Evolutionary conservation across 257 asterid species (phyloP).

Genomic region (Solanum virginianum): DNA sequence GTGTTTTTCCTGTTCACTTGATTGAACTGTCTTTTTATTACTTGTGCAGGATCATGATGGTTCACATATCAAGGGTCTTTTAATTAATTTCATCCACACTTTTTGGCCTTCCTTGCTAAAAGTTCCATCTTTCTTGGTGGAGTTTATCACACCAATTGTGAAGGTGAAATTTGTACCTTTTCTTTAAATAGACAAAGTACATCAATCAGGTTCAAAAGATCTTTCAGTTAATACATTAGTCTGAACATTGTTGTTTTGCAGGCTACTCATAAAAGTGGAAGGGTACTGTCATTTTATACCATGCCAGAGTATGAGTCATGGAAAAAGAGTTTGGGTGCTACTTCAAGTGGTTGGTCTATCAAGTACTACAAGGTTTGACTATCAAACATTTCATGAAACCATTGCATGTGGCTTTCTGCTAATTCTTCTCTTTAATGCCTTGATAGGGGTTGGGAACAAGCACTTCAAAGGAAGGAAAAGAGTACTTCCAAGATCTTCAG

Average conservation of each 20-base stretch:
- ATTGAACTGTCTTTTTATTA: background rate
- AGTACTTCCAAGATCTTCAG: slow-evolving; percentile 69
- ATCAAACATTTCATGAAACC: background rate
- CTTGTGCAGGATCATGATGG: slow-evolving; percentile 91
- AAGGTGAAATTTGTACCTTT: slow-evolving; percentile 32
- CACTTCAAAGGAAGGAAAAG: slow-evolving; percentile 81
- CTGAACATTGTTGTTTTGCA: slow-evolving; percentile 9
- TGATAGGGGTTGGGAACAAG: slow-evolving; percentile 97
- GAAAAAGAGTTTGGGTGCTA: slow-evolving; percentile 51
- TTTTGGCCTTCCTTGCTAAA: slow-evolving; percentile 94
- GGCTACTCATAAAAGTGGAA: slow-evolving; percentile 58
- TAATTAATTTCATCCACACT: slow-evolving; percentile 83
- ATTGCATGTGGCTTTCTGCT: background rate
- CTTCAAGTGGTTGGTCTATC: slow-evolving; percentile 68
- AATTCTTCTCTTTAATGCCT: background rate
- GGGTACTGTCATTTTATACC: slow-evolving; percentile 53
- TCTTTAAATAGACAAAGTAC: background rate
- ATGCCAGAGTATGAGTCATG: slow-evolving; percentile 95
- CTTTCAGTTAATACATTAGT: background rate
- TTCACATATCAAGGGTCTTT: slow-evolving; percentile 90
- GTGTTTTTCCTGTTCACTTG: background rate
- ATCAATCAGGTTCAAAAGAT: background rate
- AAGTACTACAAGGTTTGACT: slow-evolving; percentile 89
- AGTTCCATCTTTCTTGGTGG: slow-evolving; percentile 73
- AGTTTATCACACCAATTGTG: slow-evolving; percentile 93